Percentiles rank a stretch among this genome's conserved stretches.
These are phyloP conservation scores for Pleoardoris graminearum DNA, from an alignment of 2,329 filamentous ascomycete species.

Conservation along the genomic window DNA sequence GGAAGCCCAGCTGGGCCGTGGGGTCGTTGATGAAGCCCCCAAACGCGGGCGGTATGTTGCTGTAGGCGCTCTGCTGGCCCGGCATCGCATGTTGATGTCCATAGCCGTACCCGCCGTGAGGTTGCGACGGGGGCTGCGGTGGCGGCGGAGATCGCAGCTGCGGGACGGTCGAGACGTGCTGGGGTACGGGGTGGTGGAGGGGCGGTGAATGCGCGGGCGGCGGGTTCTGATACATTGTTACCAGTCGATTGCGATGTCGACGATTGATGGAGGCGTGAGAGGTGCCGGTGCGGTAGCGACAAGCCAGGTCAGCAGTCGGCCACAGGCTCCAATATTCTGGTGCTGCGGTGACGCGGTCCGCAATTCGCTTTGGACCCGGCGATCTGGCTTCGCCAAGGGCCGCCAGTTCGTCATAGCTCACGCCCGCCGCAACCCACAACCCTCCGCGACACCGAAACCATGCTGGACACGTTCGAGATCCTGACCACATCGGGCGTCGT, in stretches of 20 bases:
- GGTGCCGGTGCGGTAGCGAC: background rate
- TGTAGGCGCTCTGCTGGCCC: conserved; percentile 25
- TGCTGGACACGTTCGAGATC: conserved; percentile 97
- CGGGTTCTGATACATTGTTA: conserved; percentile 78
- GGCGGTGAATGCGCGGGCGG: conserved; percentile 78
- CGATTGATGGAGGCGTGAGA: background rate
- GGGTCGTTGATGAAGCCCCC: conserved; percentile 96
- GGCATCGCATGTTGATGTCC: conserved; percentile 61
- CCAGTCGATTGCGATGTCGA: conserved; percentile 5
- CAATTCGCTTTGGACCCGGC: conserved; percentile 11
- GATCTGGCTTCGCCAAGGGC: conserved; percentile 27
- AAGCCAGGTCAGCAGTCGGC: conserved; percentile 7
- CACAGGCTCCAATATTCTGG: conserved; percentile 9
- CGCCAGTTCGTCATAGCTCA: conserved; percentile 35
- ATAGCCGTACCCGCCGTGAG: conserved; percentile 69
- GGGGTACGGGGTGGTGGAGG: conserved; percentile 89
- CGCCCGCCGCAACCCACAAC: conserved; percentile 4
- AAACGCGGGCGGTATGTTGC: conserved; percentile 63
- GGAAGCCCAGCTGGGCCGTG: conserved; percentile 90
- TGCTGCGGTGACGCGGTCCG: background rate
- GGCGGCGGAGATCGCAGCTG: conserved; percentile 93
- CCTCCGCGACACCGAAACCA: conserved; percentile 44
- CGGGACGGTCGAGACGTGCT: conserved; percentile 97
- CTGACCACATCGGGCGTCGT: conserved; percentile 95
- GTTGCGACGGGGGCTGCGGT: conserved; percentile 71